phyloP scores from a whole-genome alignment of 75 land plant genomes.

The Larix kaempferi region DNA sequence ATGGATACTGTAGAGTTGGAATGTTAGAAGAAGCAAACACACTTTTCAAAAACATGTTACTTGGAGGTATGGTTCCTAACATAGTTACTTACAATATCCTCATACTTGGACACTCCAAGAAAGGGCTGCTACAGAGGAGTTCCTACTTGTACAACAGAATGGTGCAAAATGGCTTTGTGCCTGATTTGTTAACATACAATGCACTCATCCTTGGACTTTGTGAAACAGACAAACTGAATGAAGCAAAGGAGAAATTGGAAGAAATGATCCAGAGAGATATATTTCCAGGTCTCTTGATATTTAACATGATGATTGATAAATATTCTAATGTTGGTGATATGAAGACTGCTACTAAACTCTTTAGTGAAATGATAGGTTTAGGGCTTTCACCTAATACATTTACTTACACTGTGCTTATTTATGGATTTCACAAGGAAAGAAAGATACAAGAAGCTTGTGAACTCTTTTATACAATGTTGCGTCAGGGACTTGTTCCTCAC shows the following conservation, averaged over 20 bases:
- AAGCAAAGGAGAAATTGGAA: slow-evolving; percentile 37
- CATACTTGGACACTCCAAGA: slow-evolving; percentile 43
- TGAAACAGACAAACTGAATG: slow-evolving; percentile 25
- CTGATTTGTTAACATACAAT: slow-evolving; percentile 40
- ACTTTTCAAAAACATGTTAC: slow-evolving; percentile 32
- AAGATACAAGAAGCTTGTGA: slow-evolving; percentile 24
- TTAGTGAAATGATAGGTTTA: slow-evolving; percentile 33
- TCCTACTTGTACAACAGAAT: slow-evolving; percentile 28
- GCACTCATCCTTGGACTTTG: slow-evolving; percentile 53
- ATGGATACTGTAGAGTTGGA: slow-evolving; percentile 48
- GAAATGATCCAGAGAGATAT: slow-evolving; percentile 28
- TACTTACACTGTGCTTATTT: slow-evolving; percentile 27
- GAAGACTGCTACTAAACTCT: slow-evolving; percentile 18
- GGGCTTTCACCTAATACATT: slow-evolving; percentile 22
- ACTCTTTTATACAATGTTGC: slow-evolving; percentile 38
- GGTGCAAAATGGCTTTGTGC: slow-evolving; percentile 24
- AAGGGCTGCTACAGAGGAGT: slow-evolving; percentile 13
- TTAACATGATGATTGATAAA: slow-evolving; percentile 34
- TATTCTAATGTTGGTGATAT: slow-evolving; percentile 19
- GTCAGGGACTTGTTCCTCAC: slow-evolving; percentile 32
- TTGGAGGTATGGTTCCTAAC: slow-evolving; percentile 27
- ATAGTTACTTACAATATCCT: slow-evolving; percentile 65
- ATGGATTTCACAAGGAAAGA: slow-evolving; percentile 29
- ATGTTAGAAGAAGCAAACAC: slow-evolving; percentile 24
- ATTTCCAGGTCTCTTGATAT: slow-evolving; percentile 30